phyloP scores from a whole-genome alignment of 305 asterid species.

The Fraxinus sp. region DNA sequence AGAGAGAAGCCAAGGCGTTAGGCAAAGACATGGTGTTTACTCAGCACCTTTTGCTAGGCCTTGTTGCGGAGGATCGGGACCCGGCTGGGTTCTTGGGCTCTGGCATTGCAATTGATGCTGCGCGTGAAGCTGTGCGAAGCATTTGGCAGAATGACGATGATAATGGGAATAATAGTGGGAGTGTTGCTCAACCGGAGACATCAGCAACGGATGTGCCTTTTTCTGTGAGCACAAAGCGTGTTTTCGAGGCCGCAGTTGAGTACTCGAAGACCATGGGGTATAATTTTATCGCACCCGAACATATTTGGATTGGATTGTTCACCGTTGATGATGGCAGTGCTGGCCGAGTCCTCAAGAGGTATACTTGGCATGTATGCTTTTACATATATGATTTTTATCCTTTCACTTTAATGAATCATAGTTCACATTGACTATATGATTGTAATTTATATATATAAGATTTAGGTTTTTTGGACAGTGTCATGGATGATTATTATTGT shows the following conservation, averaged over 20 bases:
- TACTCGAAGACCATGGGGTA: slow-evolving; percentile 85
- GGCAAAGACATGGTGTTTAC: slow-evolving; percentile 73
- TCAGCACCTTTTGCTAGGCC: slow-evolving; percentile 86
- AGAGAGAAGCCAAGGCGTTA: slow-evolving; percentile 70
- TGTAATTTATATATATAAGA: background rate
- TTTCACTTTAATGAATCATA: background rate
- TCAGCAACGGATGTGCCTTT: slow-evolving; percentile 88
- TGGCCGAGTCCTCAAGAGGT: slow-evolving; percentile 78
- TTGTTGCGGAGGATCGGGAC: slow-evolving; percentile 86
- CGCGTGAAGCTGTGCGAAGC: slow-evolving; percentile 71
- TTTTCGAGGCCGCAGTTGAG: slow-evolving; percentile 95
- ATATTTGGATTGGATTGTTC: slow-evolving; percentile 84
- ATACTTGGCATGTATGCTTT: background rate
- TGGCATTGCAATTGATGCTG: slow-evolving; percentile 62
- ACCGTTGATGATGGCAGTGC: slow-evolving; percentile 91
- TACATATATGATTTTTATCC: background rate
- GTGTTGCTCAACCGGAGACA: slow-evolving; percentile 33
- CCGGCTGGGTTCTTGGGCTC: slow-evolving; percentile 77
- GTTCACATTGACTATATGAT: background rate
- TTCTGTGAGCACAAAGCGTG: slow-evolving; percentile 64
- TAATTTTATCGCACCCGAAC: slow-evolving; percentile 92
- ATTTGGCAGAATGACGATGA: slow-evolving; percentile 53
- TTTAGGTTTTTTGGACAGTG: background rate
- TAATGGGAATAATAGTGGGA: slow-evolving; percentile 31
- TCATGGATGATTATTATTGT: background rate